Base-by-base conservation (phyloP, 2,329 filamentous ascomycete genomes). In the Phaeosphaeriaceae sp. region DNA sequence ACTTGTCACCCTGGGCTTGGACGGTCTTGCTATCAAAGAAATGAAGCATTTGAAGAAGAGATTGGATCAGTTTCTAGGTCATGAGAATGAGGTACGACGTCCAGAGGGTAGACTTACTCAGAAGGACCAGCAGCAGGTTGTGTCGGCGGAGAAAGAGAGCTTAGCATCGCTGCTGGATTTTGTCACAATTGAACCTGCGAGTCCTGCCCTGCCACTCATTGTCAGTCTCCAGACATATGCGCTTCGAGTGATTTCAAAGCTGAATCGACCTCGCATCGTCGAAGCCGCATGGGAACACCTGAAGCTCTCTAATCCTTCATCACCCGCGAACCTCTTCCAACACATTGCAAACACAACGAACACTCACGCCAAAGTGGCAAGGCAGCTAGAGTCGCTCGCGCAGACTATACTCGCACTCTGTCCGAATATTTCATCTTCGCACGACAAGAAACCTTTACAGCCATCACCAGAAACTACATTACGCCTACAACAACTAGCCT, bases 1-100 rank as follows among this genome's bases (percentile, higher is more conserved):
- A 65, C 76, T 92, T 1, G 74, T 91, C 12, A 76, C 77, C 0
- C 76, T 90, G 39, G 83, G 84, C 1, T 70, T 92, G 42, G 82
- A 88, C 37, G 83, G 85, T n/a, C 77, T 87, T 48, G 88, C 89
- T 0, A 72, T 85, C 34, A 89, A 85, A 63, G 89, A 92, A 62
- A 68, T 92, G 50, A 78, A 83, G 33, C 74, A 86, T 9, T 68
- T 92, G 56, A 91, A 89, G 68, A 79, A 76, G 51, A 79, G 84
- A 26, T 61, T 92, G 35, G 84, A 88, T 18, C 47, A 15, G 16
- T 62, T 63, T 36, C 43, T 71, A 16, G 63, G 54, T 2, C 40
- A 51, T 13, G 39, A 46, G n/a, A 42, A 45, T 35, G 48, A 38
- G 6, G 43, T 33, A 16, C 46, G 56, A 20, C 38, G 46, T 34